Evolutionary conservation across 2,329 filamentous ascomycete genomes (phyloP).

Genomic region (Colletotrichum brevisporum): DNA sequence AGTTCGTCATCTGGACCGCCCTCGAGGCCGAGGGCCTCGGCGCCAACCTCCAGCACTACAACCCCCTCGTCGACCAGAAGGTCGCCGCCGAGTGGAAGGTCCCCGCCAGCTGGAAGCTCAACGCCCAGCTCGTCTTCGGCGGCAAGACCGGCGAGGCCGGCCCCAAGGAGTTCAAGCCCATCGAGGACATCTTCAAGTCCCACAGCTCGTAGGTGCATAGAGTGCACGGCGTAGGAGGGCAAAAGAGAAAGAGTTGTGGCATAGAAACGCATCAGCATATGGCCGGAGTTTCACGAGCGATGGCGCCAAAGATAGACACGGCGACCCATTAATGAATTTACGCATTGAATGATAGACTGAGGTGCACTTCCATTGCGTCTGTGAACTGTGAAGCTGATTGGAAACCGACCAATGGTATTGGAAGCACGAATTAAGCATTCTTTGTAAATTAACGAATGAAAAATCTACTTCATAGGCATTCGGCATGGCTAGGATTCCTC

Average conservation of each 20-base stretch:
- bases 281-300: constrained; percentile 22
- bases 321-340: constrained; percentile 34
- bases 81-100: constrained; percentile 79
- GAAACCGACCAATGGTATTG: neutral
- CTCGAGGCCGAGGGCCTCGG: constrained; percentile 88
- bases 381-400: neutral
- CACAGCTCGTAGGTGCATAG: constrained; percentile 63
- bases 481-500: neutral
- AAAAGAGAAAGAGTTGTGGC: neutral
- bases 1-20: constrained; percentile 84
- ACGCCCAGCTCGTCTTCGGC: constrained; percentile 89
- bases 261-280: constrained; percentile 14
- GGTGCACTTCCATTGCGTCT: neutral
- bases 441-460: no score
- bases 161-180: constrained; percentile 74
- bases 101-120: constrained; percentile 80
- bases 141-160: constrained; percentile 68
- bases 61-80: constrained; percentile 84
- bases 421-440: neutral
- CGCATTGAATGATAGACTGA: constrained; percentile 28
- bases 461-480: no score
- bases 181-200: constrained; percentile 78
- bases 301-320: constrained; percentile 2
- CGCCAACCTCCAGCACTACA: constrained; percentile 94
- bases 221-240: neutral